Evolutionary conservation across 106 monocot genomes (phyloP).

Genomic region (Acorus gramineus): DNA sequence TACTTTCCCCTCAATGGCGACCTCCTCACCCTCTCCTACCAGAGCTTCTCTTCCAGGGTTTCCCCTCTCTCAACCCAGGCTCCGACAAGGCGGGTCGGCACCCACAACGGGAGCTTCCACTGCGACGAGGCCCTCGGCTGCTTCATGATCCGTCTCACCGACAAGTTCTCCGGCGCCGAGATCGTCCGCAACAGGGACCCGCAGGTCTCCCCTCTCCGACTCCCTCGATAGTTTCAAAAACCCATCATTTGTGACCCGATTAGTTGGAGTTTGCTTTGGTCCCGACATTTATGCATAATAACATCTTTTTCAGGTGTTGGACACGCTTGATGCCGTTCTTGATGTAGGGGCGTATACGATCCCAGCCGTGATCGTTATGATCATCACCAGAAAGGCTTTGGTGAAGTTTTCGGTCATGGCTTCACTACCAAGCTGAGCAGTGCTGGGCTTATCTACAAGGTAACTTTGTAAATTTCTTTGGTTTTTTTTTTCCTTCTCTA

Average conservation of each 20-base stretch:
- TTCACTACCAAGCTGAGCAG: slow-evolving; percentile 90
- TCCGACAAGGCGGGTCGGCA: slow-evolving; percentile 48
- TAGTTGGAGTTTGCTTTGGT: neutral
- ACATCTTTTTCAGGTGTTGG: slow-evolving; percentile 39
- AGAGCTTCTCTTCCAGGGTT: slow-evolving; percentile 4
- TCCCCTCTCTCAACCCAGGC: slow-evolving; percentile 19
- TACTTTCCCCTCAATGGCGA: slow-evolving; percentile 7
- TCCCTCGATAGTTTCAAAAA: neutral
- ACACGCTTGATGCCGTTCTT: slow-evolving; percentile 86
- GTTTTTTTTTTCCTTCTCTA: no score
- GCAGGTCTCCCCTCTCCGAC: slow-evolving; percentile 17
- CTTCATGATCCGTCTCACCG: slow-evolving; percentile 87
- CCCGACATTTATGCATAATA: neutral
- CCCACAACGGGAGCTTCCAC: slow-evolving; percentile 92
- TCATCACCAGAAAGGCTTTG: slow-evolving; percentile 95
- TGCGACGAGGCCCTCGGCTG: slow-evolving; percentile 94
- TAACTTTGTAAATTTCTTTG: slow-evolving; percentile 2
- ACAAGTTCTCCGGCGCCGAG: slow-evolving; percentile 58
- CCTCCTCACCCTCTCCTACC: neutral
- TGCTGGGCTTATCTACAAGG: slow-evolving; percentile 97
- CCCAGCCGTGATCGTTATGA: slow-evolving; percentile 67
- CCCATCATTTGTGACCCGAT: no score
- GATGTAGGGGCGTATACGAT: slow-evolving; percentile 99
- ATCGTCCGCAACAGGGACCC: slow-evolving; percentile 63
- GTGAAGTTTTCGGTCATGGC: slow-evolving; percentile 79